phyloP scores from a whole-genome alignment of 805 yeast species.

The Wickerhamiella cacticola region DNA sequence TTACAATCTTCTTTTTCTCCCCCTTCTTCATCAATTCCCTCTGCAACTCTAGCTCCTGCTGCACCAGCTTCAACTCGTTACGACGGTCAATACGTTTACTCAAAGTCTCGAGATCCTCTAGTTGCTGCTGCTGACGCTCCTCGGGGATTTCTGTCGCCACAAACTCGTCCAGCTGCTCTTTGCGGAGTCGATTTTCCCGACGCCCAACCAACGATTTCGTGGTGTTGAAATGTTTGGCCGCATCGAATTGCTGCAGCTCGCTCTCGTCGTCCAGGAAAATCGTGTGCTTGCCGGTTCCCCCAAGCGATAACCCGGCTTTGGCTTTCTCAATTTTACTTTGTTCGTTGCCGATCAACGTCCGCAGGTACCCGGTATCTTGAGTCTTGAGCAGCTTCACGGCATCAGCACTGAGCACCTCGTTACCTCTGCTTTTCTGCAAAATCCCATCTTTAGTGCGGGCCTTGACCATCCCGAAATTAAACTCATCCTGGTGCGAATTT shows the following conservation, averaged over 20 bases:
- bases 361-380: slow-evolving; percentile 79
- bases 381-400: slow-evolving; percentile 77
- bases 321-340: slow-evolving; percentile 48
- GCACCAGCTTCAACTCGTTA: slow-evolving; percentile 52
- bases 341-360: slow-evolving; percentile 64
- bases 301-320: slow-evolving; percentile 28
- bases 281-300: slow-evolving; percentile 61
- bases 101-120: slow-evolving; percentile 47
- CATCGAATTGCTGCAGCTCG: slow-evolving; percentile 46
- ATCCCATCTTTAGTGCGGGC: slow-evolving; percentile 63
- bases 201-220: slow-evolving; percentile 48
- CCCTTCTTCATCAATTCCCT: slow-evolving; percentile 88
- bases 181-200: slow-evolving; percentile 59
- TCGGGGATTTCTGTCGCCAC: slow-evolving; percentile 16
- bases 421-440: slow-evolving; percentile 42
- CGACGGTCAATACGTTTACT: slow-evolving; percentile 60
- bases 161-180: slow-evolving; percentile 39
- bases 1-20: slow-evolving; percentile 61
- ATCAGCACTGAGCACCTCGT: slow-evolving; percentile 44
- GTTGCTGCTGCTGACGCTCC: slow-evolving; percentile 35
- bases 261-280: slow-evolving; percentile 63
- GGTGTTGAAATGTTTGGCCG: slow-evolving; percentile 59
- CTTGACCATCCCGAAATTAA: slow-evolving; percentile 83
- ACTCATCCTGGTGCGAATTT: slow-evolving; percentile 84
- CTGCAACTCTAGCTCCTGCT: slow-evolving; percentile 61